Evolutionary conservation across 768 basidiomycete species (phyloP).

Genomic region (Rubroboletus pulcherrimus): DNA sequence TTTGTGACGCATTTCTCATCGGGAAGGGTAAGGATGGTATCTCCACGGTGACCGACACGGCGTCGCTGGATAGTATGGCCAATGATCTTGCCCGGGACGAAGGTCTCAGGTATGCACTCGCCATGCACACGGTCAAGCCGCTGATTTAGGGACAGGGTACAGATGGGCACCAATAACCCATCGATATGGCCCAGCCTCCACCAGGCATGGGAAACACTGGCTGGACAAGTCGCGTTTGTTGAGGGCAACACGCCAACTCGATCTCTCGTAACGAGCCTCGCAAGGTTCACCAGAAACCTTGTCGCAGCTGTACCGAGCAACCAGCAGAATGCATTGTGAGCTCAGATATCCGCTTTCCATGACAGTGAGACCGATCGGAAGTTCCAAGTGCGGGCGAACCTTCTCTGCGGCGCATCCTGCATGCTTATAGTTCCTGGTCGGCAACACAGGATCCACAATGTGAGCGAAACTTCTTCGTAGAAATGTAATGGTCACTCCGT

Average conservation of each 20-base stretch:
- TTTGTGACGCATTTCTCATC: constrained; percentile 41
- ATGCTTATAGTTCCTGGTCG: constrained; percentile 75
- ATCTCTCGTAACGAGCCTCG: constrained; percentile 47
- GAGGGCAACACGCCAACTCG: constrained; percentile 35
- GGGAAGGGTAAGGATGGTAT: constrained; percentile 21
- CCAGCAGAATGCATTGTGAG: constrained; percentile 73
- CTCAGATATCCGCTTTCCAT: constrained; percentile 1
- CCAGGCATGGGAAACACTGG: constrained; percentile 48
- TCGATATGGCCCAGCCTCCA: constrained; percentile 54
- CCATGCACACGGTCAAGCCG: neutral
- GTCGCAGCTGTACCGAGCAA: constrained; percentile 72
- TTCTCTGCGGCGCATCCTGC: constrained; percentile 60
- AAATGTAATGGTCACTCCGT: neutral
- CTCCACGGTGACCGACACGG: constrained; percentile 16
- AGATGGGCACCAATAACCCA: constrained; percentile 37
- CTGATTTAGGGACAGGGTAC: constrained; percentile 25
- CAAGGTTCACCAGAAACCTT: constrained; percentile 80
- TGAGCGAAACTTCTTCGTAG: constrained; percentile 30
- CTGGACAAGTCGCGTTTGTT: constrained; percentile 33
- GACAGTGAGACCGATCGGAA: constrained; percentile 1
- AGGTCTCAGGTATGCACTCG: constrained; percentile 27
- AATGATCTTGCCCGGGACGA: constrained; percentile 48
- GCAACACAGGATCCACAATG: constrained; percentile 59
- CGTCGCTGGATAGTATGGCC: constrained; percentile 49
- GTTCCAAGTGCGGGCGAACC: constrained; percentile 65